Evolutionary conservation across 495 filamentous ascomycete species (phyloP).

Genomic region (Parathielavia hyrcaniae): DNA sequence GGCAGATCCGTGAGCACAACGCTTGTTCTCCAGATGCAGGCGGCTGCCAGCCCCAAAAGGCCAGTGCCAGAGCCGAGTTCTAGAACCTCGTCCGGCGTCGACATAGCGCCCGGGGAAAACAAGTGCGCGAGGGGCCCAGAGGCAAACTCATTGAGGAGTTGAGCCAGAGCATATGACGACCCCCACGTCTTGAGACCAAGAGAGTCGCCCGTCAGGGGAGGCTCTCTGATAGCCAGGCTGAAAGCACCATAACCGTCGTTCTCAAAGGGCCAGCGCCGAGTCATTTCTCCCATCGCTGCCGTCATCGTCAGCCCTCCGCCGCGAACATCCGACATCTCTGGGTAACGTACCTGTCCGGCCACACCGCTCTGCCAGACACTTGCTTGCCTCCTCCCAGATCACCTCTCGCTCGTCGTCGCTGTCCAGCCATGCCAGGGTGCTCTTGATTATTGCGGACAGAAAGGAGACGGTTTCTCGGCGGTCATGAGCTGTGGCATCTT

Average conservation of each 20-base stretch:
- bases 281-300: conserved; percentile 72
- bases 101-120: conserved; percentile 19
- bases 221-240: conserved; percentile 71
- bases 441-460: conserved; percentile 71
- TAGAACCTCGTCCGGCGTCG: conserved; percentile 33
- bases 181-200: conserved; percentile 92
- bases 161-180: conserved; percentile 78
- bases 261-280: conserved; percentile 63
- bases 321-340: too few relatives aligned
- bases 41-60: conserved; percentile 50
- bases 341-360: conserved; percentile 51
- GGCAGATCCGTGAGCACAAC: conserved; percentile 46
- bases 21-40: conserved; percentile 37
- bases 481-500: conserved; percentile 21
- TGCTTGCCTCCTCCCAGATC: conserved; percentile 73
- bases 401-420: conserved; percentile 63
- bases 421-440: conserved; percentile 65
- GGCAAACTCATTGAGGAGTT: conserved; percentile 52
- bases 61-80: conserved; percentile 63
- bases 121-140: conserved; percentile 36
- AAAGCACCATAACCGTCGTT: conserved; percentile 31
- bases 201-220: conserved; percentile 77
- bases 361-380: conserved; percentile 73
- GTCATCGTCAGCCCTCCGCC: neutral
- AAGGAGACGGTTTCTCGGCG: conserved; percentile 50